These are phyloP conservation scores for Fusarium piperis DNA, from an alignment of 2,329 filamentous ascomycete species.

Conservation along the genomic window DNA sequence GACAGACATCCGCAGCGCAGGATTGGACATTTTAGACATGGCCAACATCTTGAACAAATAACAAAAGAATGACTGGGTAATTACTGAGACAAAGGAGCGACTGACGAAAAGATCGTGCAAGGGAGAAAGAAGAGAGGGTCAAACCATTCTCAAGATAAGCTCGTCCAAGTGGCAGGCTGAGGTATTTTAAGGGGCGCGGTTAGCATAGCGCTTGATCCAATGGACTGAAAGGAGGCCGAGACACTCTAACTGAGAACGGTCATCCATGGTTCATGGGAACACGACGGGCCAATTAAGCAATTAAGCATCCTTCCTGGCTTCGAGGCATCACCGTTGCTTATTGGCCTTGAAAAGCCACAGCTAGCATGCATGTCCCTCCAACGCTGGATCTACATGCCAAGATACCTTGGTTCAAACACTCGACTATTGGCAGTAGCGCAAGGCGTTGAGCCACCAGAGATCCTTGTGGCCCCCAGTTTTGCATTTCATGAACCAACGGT, in stretches of 20 bases:
- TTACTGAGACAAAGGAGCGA: neutral
- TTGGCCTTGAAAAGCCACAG: neutral
- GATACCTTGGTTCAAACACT: neutral
- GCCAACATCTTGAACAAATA: slow-evolving; percentile 15
- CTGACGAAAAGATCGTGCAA: neutral
- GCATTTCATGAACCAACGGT: neutral
- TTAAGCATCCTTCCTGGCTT: neutral
- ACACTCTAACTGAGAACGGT: neutral
- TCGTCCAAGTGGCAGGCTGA: neutral
- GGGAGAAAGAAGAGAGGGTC: neutral
- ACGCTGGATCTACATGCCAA: neutral
- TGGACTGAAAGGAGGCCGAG: neutral
- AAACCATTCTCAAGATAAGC: neutral
- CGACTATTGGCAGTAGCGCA: neutral
- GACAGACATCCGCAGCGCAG: slow-evolving; percentile 15
- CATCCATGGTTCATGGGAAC: neutral
- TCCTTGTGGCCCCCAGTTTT: neutral
- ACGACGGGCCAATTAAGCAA: neutral
- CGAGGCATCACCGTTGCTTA: neutral
- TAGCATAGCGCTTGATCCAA: neutral
- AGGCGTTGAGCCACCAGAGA: neutral
- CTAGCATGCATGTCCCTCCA: neutral
- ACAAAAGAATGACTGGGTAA: neutral
- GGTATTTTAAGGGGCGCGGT: neutral
- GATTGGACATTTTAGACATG: slow-evolving; percentile 16